Evolutionary conservation across 495 filamentous ascomycete species (phyloP).

Genomic region (Aspergillus biplanus): DNA sequence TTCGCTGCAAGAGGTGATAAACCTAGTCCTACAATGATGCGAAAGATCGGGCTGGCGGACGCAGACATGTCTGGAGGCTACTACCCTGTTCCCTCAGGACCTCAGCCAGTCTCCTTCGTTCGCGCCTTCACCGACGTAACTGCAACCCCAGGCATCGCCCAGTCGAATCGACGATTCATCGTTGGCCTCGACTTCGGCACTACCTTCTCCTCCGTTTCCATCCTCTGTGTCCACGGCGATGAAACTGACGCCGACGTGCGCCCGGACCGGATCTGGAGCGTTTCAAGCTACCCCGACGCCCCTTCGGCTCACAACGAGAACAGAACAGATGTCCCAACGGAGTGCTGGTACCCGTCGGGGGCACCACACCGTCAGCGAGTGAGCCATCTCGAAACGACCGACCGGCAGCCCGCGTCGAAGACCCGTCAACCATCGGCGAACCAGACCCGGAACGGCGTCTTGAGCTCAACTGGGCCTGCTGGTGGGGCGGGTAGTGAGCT

Average conservation of each 20-base stretch:
- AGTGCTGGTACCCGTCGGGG: slow-evolving; percentile 3
- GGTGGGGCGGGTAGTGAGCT: neutral
- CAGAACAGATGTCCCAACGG: slow-evolving; percentile 4
- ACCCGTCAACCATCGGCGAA: neutral
- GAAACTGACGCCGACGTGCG: neutral
- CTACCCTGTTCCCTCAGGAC: too few species aligned
- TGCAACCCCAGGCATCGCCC: neutral
- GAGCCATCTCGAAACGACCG: neutral
- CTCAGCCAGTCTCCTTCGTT: neutral
- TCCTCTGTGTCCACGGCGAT: neutral
- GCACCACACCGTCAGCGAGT: neutral
- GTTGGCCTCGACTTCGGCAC: slow-evolving; percentile 14
- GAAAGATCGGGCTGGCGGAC: neutral
- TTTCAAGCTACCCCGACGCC: slow-evolving; percentile 4
- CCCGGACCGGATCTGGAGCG: neutral
- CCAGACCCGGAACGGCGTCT: neutral
- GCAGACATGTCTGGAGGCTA: neutral
- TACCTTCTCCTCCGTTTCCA: slow-evolving; percentile 8
- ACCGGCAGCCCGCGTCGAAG: neutral
- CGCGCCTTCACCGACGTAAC: neutral
- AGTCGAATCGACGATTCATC: neutral
- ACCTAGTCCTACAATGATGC: neutral
- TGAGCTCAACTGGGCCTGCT: neutral
- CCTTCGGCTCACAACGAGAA: neutral
- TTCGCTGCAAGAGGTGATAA: too few species aligned